Evolutionary conservation across 495 filamentous ascomycete genomes (phyloP), one percentile per base, ranked within the genome.

Genomic region (Tuber borchii): DNA sequence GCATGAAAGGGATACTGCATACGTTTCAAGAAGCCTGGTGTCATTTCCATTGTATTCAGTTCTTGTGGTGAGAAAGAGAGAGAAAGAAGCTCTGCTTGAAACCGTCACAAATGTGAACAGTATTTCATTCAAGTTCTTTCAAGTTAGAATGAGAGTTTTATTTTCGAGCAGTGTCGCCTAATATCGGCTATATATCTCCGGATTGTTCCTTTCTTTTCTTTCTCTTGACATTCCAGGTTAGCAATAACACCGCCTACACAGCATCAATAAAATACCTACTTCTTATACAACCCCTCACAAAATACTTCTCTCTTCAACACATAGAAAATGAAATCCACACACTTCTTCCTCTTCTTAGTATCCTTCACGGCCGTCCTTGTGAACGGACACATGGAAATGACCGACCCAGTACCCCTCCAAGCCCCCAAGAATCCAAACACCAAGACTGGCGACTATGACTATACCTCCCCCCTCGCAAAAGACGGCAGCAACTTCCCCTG

Each of bases 341-440:
- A 31, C 4, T 2, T 34, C 26, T 8, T 65, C 56, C 6, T 65
- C 56, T 34, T 31, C 56, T 5, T 65, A 6, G 56, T 16, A 16
- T 34, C n/a, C 56, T 17, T 65, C 56, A 34, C 16, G 6, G 22
- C 22, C 22, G 56, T 31, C 56, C 26, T 65, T 17, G 79, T 81
- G 56, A 83, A 69, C 74, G 89, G 87, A 19, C 90, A 92, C 83
- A 89, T 90, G 85, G 82, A 86, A 80, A 88, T 92, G 86, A 77
- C 79, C 42, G 85, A 85, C 69, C 90, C 90, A 26, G 76, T 84
- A 19, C 89, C 89, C 14, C 84, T 91, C 71, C 83, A 84, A 16
- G 86, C 85, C 81, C 31, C 56, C 3, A 65, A 65, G 56, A 87
- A 86, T 79, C 81, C 77, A 81, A 90, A 90, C 86, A 84, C 86